Base-by-base conservation (phyloP, 345 rosid genomes). In the Trapa incisa region DNA sequence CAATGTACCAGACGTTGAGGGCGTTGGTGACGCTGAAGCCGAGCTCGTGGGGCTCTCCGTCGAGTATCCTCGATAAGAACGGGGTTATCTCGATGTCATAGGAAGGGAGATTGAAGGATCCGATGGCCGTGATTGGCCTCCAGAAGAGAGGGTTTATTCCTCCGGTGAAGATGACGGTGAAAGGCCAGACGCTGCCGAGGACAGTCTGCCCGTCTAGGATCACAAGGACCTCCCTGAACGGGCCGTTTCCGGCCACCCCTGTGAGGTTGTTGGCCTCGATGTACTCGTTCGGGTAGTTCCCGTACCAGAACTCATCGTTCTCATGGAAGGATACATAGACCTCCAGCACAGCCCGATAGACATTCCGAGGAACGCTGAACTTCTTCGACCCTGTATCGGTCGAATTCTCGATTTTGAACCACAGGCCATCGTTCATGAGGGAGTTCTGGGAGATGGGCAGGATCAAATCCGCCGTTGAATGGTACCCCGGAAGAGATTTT, bases 251-350 rank as follows among this genome's bases (percentile, higher is more conserved):
- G 12, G 79, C 71, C 0, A 13, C 41, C 41, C n/a, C 75, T 32
- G 76, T 80, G 11, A 89, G 77, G 71, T 81, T 81, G 47, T 92
- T 92, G 0, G 88, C 89, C 37, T 68, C 66, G 66, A 92, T 75
- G 61, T 75, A 92, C 37, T 92, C 96, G 74, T 85, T 85, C 0
- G 91, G 96, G 70, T 67, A 76, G 72, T 89, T 89, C 13, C 74
- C 70, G 72, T 80, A 87, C 98, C 98, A 92, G 75, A 82, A 89
- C 81, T 92, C 98, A 78, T 92, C 98, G 66, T 80, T 77, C 85
- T 85, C 96, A 67, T 92, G 98, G 66, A 92, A 92, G 56, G 96
- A 92, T 50, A 89, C 89, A 77, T 86, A 92, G 70, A 92, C 87
- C 77, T 92, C 98, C 72, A 92, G 71, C 48, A 89, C 88, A 58